phyloP scores from a whole-genome alignment of 2,329 filamentous ascomycete species.

The Stagonosporopsis chrysanthemi region DNA sequence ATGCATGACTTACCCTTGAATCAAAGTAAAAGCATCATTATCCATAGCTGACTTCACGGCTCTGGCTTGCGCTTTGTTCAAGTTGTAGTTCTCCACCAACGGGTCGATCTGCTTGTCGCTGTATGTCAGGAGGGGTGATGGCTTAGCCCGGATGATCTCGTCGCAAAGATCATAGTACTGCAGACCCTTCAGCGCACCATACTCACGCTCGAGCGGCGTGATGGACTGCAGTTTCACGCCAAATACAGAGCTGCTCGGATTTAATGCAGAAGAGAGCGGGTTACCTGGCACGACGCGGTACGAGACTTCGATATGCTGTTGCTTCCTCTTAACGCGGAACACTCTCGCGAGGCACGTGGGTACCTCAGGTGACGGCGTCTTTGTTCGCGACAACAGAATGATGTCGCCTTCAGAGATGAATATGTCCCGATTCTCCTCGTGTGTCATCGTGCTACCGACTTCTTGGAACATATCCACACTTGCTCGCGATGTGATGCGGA shows the following conservation, averaged over 20 bases:
- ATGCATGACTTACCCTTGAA: slow-evolving; percentile 72
- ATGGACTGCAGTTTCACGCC: slow-evolving; percentile 90
- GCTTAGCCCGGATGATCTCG: slow-evolving; percentile 87
- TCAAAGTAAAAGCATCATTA: slow-evolving; percentile 95
- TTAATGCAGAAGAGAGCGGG: slow-evolving; percentile 69
- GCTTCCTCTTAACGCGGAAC: slow-evolving; percentile 80
- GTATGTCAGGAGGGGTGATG: slow-evolving; percentile 86
- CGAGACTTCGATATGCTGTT: slow-evolving; percentile 80
- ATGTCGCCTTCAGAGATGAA: slow-evolving; percentile 85
- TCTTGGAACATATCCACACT: slow-evolving; percentile 94
- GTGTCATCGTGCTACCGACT: slow-evolving; percentile 82
- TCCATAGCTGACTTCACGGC: slow-evolving; percentile 91
- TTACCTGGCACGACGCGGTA: slow-evolving; percentile 78
- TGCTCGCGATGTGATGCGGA: slow-evolving; percentile 86
- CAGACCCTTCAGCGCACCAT: slow-evolving; percentile 85
- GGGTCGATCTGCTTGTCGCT: slow-evolving; percentile 73
- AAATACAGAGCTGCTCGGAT: slow-evolving; percentile 73
- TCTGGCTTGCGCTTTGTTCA: slow-evolving; percentile 89
- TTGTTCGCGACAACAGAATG: slow-evolving; percentile 78
- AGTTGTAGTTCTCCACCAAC: slow-evolving; percentile 76
- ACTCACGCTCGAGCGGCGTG: slow-evolving; percentile 94
- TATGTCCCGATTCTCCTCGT: slow-evolving; percentile 73
- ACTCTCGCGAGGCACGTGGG: slow-evolving; percentile 89
- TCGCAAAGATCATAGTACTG: slow-evolving; percentile 96
- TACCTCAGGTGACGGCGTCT: slow-evolving; percentile 72